Base-by-base conservation (phyloP, 345 rosid genomes). In the Hypericum perforatum region DNA sequence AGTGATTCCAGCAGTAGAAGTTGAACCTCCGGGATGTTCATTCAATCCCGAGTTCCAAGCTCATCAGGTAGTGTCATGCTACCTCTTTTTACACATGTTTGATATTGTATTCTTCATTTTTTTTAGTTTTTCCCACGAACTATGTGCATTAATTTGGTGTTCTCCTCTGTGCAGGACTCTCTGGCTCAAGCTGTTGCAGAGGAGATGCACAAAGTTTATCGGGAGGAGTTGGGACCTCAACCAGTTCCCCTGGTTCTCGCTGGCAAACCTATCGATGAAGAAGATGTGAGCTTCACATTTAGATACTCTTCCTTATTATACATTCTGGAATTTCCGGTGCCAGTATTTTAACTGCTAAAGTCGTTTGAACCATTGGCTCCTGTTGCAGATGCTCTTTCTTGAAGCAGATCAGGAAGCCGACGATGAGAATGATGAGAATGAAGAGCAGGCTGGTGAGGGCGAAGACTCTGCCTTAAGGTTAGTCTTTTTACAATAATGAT, bases 161-260 rank as follows among this genome's bases (percentile, higher is more conserved):
- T 67, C 43, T 36, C 32, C 54, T 16, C 52, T 50, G 58, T 63
- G 49, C 74, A 87, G 95, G 96, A 92, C 74, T 67, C 84, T 13
- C 69, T 88, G 74, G 95, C 98, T 50, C 70, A 76, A 81, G 96
- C 95, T 6, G 98, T 92, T 64, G 98, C 98, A 10, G 88, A 78
- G 59, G 96, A 92, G 74, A 81, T 92, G 98, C 88, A 83, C 66
- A 88, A 85, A 78, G 73, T 71, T 58, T 85, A 83, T 70, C 70
- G 73, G 63, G 58, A 45, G 50, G 98, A 92, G 78, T 65, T 88
- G 76, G 95, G 94, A 53, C 98, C 98, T 59, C 75, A 75, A 57
- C 95, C 90, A 10, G 94, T 92, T 56, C 98, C 98, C 39, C 58
- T 83, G 70, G 82, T 80, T 53, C 82, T 88, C 74, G 67, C 70